Base-by-base conservation (phyloP, 2,329 filamentous ascomycete species). In the Fusarium subtropicale region DNA sequence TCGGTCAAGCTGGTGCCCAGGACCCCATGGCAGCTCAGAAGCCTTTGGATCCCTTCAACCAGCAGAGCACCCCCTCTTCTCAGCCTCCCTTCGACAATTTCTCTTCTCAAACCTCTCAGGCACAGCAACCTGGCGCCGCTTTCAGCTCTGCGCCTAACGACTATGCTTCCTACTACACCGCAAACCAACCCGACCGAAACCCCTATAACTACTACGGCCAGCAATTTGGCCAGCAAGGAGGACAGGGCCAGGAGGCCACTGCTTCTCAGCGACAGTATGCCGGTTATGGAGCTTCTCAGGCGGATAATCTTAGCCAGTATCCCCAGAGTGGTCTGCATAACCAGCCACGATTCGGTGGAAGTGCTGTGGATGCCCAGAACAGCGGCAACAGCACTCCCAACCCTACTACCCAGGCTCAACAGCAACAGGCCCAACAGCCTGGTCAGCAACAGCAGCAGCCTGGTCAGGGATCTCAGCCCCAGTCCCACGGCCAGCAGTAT, bases 301-400 rank as follows among this genome's bases (percentile, higher is more conserved):
- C 76, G 82, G 88, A 88, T 78, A 90, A 86, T 77, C 82, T 86
- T 75, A 88, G 85, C 82, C 90, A 86, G 75, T 94, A 93, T 78
- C 89, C 91, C 39, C 92, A 94, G 78, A 92, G 89, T 78, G 91
- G 90, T 72, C 74, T 80, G 44, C 81, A 82, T 67, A 90, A 81
- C 78, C 86, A 85, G 69, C 86, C 88, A 7, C 86, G 89, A 55
- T 90, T 90, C 45, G 85, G 85, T 31, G 83, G 82, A 69, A 83
- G 82, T 47, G 80, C 84, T 31, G 81, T 85, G 64, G 93, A 97
- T 57, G 87, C 88, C 66, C 92, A 94, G 75, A 93, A 91, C 82
- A 97, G 93, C 78, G 95, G 94, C 45, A 91, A 96, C 79, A 95
- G 91, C 75, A 97, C 94, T 4, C 94, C 95, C 36, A 96, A 97